A percentile compares a stretch with the other conserved stretches of the same genome.
Conservation (phyloP, 2,329 filamentous ascomycete species). For the Alternaria sp. region DNA sequence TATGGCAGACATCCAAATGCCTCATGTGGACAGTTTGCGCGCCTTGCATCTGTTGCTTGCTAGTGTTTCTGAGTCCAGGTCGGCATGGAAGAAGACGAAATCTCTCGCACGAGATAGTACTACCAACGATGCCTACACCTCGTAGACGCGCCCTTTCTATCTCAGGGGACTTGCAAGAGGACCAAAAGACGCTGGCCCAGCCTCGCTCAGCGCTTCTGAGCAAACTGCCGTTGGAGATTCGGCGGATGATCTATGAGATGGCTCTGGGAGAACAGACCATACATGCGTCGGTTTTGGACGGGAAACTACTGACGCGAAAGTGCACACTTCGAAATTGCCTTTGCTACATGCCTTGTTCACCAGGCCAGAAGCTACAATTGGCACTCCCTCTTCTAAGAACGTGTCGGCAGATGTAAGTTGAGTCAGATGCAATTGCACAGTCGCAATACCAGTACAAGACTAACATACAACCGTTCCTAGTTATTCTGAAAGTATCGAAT, state of each 20-base stretch:
- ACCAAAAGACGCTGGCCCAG: slow-evolving; percentile 21
- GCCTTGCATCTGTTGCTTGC: slow-evolving; percentile 22
- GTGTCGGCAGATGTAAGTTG: slow-evolving; percentile 29
- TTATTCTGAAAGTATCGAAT: slow-evolving; percentile 33
- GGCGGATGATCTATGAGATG: slow-evolving; percentile 24
- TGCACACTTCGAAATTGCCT: neutral
- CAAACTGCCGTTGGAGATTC: slow-evolving; percentile 29
- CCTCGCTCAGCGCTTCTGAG: slow-evolving; percentile 23
- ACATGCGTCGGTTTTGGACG: slow-evolving; percentile 12
- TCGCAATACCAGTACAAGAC: neutral
- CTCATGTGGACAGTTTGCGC: slow-evolving; percentile 21
- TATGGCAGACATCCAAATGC: slow-evolving; percentile 20
- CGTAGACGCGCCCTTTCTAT: slow-evolving; percentile 22
- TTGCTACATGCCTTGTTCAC: neutral
- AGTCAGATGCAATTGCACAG: neutral
- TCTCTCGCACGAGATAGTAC: neutral
- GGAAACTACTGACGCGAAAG: slow-evolving; percentile 12
- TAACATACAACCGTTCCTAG: slow-evolving; percentile 10
- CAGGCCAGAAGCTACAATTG: slow-evolving; percentile 3
- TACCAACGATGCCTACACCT: slow-evolving; percentile 21
- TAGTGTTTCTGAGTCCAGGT: slow-evolving; percentile 11
- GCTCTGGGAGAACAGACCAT: slow-evolving; percentile 18
- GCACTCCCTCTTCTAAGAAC: slow-evolving; percentile 21
- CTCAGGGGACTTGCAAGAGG: slow-evolving; percentile 5
- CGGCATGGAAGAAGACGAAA: neutral